Conservation (phyloP, 2,329 filamentous ascomycete species). For the Aspergillus oerlinghausenensis region DNA sequence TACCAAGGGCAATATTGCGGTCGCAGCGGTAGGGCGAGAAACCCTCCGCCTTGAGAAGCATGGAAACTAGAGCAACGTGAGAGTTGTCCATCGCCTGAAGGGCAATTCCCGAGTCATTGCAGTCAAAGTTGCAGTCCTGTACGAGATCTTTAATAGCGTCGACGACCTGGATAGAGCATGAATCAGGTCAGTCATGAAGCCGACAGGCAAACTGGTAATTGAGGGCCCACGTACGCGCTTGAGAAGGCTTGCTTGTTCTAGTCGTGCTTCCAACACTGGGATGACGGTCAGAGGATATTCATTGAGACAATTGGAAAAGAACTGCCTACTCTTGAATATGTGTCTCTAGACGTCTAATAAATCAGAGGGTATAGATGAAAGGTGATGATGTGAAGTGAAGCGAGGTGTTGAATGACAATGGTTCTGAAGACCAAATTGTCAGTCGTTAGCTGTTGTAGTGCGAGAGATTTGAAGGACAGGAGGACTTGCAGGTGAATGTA, state of each 20-base stretch:
- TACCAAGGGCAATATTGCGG: slow-evolving; percentile 95
- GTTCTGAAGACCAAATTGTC: background rate
- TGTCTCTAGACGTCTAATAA: slow-evolving; percentile 3
- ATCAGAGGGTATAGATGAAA: background rate
- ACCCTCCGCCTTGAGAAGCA: slow-evolving; percentile 93
- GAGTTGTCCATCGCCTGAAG: slow-evolving; percentile 99
- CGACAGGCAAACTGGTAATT: background rate
- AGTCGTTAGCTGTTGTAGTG: background rate
- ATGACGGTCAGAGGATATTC: slow-evolving; percentile 8
- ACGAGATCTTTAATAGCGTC: slow-evolving; percentile 99
- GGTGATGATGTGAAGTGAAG: background rate
- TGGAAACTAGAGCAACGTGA: slow-evolving; percentile 96
- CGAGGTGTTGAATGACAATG: background rate
- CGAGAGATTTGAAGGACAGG: background rate
- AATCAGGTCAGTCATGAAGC: slow-evolving; percentile 4
- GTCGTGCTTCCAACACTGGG: slow-evolving; percentile 89
- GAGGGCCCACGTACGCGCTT: slow-evolving; percentile 68
- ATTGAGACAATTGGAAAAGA: background rate
- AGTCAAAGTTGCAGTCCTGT: slow-evolving; percentile 99
- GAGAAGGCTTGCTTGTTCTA: slow-evolving; percentile 87
- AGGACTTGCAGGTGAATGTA: slow-evolving; percentile 4
- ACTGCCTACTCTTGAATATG: slow-evolving; percentile 27
- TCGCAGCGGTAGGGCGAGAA: slow-evolving; percentile 97
- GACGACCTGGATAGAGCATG: slow-evolving; percentile 62
- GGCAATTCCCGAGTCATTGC: slow-evolving; percentile 98